These are phyloP conservation scores for Tinospora cordifolia DNA, from an alignment of 164 flowering plant species.

Conservation along the genomic window DNA sequence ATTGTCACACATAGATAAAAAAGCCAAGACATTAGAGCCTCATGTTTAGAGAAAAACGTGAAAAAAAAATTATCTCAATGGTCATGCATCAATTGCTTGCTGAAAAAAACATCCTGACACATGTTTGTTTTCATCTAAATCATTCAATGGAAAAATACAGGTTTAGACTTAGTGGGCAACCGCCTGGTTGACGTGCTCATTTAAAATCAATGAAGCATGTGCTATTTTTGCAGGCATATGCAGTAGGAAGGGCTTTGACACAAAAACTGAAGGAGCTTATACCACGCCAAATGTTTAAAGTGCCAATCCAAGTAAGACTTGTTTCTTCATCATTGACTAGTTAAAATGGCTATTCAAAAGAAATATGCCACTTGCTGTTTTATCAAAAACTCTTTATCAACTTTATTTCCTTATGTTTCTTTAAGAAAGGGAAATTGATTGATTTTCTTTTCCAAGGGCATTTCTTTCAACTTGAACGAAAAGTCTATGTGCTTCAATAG, in stretches of 20 bases:
- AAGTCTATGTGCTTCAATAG: no score
- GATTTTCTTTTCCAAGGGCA: no score
- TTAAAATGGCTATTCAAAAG: background rate
- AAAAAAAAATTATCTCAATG: background rate
- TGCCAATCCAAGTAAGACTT: constrained; percentile 81
- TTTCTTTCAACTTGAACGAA: no score
- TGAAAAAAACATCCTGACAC: background rate
- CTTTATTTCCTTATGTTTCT: no score
- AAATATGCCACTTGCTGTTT: no score
- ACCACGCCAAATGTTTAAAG: constrained; percentile 98
- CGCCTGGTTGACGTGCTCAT: background rate
- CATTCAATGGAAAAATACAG: background rate
- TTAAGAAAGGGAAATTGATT: no score
- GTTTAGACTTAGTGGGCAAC: background rate
- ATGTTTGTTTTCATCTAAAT: background rate
- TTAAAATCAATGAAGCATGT: constrained; percentile 4
- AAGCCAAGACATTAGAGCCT: background rate
- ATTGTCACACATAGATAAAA: background rate
- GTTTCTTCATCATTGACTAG: background rate
- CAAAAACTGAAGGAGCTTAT: constrained; percentile 92
- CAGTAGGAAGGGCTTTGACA: constrained; percentile 88
- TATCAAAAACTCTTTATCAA: no score
- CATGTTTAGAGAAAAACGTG: background rate
- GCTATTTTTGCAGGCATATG: constrained; percentile 55
- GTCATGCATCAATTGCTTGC: background rate